These are phyloP conservation scores for Salix suchowensis DNA, from an alignment of 345 rosid species.

Conservation along the genomic window DNA sequence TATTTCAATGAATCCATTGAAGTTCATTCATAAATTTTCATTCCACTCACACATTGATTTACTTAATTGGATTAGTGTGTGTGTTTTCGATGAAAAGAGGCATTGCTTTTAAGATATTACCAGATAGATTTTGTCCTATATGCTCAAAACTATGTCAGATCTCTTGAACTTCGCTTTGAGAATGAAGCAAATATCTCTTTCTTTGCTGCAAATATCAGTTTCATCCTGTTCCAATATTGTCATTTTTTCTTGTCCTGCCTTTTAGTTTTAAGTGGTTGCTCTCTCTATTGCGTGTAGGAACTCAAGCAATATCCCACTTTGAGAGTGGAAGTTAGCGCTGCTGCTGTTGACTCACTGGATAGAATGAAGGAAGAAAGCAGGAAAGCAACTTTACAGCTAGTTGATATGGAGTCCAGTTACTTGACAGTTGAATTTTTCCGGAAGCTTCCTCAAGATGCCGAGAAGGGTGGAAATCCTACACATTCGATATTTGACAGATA, in stretches of 20 bases:
- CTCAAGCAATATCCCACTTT: constrained; percentile 86
- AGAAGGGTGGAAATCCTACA: constrained; percentile 94
- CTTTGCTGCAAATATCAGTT: background rate
- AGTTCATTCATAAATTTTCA: background rate
- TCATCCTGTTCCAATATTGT: background rate
- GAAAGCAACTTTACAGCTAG: constrained; percentile 76
- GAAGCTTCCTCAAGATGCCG: constrained; percentile 92
- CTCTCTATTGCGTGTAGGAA: constrained; percentile 45
- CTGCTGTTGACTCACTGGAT: constrained; percentile 79
- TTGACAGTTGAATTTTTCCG: constrained; percentile 91
- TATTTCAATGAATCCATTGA: background rate
- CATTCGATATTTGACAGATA: constrained; percentile 88
- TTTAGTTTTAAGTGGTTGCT: background rate
- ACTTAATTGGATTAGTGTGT: too few species aligned
- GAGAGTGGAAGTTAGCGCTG: constrained; percentile 76
- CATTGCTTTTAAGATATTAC: too few species aligned
- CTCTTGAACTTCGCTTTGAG: background rate
- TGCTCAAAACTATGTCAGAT: too few species aligned
- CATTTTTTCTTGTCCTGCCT: background rate
- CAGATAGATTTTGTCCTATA: too few species aligned
- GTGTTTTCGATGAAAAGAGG: too few species aligned
- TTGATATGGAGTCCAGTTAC: constrained; percentile 92
- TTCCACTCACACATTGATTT: too few species aligned
- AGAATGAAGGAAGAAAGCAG: constrained; percentile 93
- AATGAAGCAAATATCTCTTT: background rate